These are phyloP conservation scores for Globisporangium paroecandrum DNA, from an alignment of 352 stramenopile genomes.

Conservation along the genomic window DNA sequence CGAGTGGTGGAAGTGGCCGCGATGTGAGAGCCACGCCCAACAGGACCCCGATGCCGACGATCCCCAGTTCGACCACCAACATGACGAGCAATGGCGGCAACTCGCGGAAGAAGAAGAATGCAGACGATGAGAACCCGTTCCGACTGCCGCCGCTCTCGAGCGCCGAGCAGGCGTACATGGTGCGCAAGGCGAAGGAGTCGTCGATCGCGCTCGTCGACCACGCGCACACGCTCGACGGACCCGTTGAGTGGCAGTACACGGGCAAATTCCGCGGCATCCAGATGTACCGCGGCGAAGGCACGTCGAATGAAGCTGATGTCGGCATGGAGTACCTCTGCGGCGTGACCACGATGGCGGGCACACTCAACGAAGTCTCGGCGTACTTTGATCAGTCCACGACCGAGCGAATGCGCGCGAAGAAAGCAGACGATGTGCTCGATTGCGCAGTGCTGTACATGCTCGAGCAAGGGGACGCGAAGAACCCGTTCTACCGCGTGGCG, in stretches of 20 bases:
- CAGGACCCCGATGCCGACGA: neutral
- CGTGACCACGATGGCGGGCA: constrained; percentile 70
- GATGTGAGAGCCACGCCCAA: neutral
- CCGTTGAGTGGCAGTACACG: constrained; percentile 74
- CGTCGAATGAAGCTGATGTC: constrained; percentile 24
- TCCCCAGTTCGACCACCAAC: neutral
- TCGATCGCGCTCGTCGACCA: constrained; percentile 65
- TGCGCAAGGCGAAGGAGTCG: constrained; percentile 65
- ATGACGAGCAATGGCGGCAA: neutral
- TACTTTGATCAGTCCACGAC: constrained; percentile 74
- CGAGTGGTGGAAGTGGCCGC: no score
- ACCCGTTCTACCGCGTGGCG: constrained; percentile 59
- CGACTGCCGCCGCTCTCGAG: constrained; percentile 30
- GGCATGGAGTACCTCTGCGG: constrained; percentile 67
- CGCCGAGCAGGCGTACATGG: constrained; percentile 56
- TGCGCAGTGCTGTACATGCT: constrained; percentile 64
- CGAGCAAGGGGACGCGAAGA: constrained; percentile 35
- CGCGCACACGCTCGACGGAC: constrained; percentile 66
- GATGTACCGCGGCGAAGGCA: constrained; percentile 78
- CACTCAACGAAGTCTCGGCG: constrained; percentile 57
- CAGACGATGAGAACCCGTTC: constrained; percentile 16
- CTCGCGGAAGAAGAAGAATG: constrained; percentile 11
- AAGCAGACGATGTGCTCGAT: constrained; percentile 65
- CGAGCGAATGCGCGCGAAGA: constrained; percentile 49
- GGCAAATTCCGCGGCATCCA: constrained; percentile 72